These are phyloP conservation scores for Rhodotorula paludigena DNA, from an alignment of 768 basidiomycete genomes.

Conservation along the genomic window DNA sequence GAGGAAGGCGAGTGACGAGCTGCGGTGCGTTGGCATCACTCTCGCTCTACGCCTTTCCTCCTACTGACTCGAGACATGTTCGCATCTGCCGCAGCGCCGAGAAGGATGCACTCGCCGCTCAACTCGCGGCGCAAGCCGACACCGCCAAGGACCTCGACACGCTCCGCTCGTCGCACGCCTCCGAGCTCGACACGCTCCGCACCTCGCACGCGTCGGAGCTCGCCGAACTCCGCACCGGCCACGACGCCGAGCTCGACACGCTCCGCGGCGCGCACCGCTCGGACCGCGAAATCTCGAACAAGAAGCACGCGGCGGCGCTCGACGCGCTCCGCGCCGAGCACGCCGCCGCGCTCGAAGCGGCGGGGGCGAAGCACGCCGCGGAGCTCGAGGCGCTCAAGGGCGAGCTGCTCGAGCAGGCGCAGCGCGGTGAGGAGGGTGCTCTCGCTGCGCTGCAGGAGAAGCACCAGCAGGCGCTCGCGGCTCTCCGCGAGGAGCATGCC, in stretches of 20 bases:
- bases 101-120: too few relatives aligned
- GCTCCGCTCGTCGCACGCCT: background rate
- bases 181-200: background rate
- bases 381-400: background rate
- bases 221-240: background rate
- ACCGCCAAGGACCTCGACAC: too few relatives aligned
- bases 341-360: background rate
- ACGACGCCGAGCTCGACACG: background rate
- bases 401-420: too few relatives aligned
- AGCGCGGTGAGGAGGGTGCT: too few relatives aligned
- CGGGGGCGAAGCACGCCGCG: background rate
- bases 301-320: background rate
- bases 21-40: too few relatives aligned
- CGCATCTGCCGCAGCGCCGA: too few relatives aligned
- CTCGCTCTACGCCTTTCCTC: too few relatives aligned
- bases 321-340: background rate
- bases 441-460: too few relatives aligned
- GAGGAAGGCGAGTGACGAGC: too few relatives aligned
- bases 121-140: too few relatives aligned
- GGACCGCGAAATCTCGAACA: too few relatives aligned
- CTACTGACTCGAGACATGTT: too few relatives aligned
- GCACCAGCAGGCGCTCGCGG: background rate
- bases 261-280: background rate
- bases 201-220: background rate
- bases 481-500: background rate